Evolutionary conservation across 202 grass and related monocot genomes (phyloP).

Genomic region (Schoenoplectus triqueter): DNA sequence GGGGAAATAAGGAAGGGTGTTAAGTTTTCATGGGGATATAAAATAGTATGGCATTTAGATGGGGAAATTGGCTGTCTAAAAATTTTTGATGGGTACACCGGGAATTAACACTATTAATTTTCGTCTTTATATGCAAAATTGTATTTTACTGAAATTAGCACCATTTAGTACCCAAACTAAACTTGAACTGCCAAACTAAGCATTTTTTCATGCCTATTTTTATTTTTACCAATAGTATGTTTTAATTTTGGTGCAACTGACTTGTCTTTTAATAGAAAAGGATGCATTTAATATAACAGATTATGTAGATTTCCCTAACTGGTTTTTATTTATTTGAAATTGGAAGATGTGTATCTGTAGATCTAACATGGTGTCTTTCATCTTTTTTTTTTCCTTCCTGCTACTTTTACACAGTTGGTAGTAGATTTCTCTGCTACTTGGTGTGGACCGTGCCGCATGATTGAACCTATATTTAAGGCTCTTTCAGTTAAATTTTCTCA

Average conservation of each 20-base stretch:
- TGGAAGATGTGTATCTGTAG: not conserved
- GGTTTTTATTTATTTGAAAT: not conserved
- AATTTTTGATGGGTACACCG: too few relatives aligned
- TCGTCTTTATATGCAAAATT: not conserved
- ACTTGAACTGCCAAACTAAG: not conserved
- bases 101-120: too few relatives aligned
- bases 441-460: slow-evolving; percentile 89
- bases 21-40: too few relatives aligned
- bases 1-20: too few relatives aligned
- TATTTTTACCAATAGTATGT: not conserved
- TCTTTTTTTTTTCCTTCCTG: not conserved
- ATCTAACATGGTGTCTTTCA: not conserved
- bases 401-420: slow-evolving; percentile 54
- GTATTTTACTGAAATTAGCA: not conserved
- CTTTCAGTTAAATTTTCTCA: slow-evolving; percentile 53
- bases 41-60: too few relatives aligned
- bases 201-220: not conserved
- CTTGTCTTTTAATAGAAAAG: not conserved
- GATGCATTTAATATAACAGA: not conserved
- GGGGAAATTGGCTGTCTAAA: too few relatives aligned
- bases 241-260: not conserved
- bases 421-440: slow-evolving; percentile 79
- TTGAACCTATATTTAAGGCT: slow-evolving; percentile 72
- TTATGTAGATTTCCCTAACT: not conserved
- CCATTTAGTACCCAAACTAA: not conserved